Evolutionary conservation across 495 filamentous ascomycete species (phyloP).

Genomic region (Pyrenula massariospora): DNA sequence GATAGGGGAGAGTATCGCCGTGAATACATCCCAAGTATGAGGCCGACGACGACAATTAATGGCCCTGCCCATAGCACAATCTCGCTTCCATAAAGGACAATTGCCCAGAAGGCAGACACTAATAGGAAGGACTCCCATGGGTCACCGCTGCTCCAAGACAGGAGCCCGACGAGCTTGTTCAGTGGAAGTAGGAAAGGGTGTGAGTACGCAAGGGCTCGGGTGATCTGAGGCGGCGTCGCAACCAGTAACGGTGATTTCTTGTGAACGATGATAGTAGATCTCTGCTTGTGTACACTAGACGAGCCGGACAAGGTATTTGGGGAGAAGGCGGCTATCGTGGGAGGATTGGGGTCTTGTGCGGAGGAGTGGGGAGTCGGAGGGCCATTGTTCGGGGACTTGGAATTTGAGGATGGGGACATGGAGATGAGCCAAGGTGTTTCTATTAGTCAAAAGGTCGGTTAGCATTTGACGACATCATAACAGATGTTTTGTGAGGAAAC

Average conservation of each 20-base stretch:
- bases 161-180: constrained; percentile 67
- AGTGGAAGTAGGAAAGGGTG: constrained; percentile 84
- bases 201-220: constrained; percentile 82
- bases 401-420: constrained; percentile 36
- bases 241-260: constrained; percentile 90
- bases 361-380: constrained; percentile 16
- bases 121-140: constrained; percentile 95
- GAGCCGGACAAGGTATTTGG: constrained; percentile 62
- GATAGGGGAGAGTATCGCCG: constrained; percentile 83
- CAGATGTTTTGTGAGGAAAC: neutral
- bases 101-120: constrained; percentile 71
- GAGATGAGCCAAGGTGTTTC: constrained; percentile 55
- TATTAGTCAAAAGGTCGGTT: no score
- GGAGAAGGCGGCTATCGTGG: constrained; percentile 78
- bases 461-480: no score
- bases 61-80: constrained; percentile 73
- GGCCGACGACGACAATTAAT: constrained; percentile 59
- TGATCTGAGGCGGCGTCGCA: constrained; percentile 88
- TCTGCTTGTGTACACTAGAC: constrained; percentile 58
- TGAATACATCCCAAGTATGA: constrained; percentile 89
- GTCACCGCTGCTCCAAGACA: constrained; percentile 89
- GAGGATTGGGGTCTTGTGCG: constrained; percentile 42
- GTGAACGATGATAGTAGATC: constrained; percentile 87
- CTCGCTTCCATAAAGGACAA: constrained; percentile 73
- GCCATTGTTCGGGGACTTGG: constrained; percentile 24